phyloP scores from a whole-genome alignment of 805 yeast genomes.

The Schizosaccharomyces cryophilus region DNA sequence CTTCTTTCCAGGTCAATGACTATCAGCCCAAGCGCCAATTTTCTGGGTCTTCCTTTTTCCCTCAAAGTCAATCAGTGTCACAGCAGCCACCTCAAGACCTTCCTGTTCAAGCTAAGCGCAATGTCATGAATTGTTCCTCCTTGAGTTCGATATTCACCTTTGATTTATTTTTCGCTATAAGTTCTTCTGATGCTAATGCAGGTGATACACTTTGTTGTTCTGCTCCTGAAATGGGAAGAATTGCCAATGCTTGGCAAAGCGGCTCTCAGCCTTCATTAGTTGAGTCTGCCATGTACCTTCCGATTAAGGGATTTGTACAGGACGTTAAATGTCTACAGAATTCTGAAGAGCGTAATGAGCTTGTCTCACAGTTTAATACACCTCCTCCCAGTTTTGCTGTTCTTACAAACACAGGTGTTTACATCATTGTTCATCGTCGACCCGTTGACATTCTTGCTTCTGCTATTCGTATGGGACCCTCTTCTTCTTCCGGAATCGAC shows the following conservation, averaged over 20 bases:
- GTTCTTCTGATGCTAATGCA: constrained; percentile 14
- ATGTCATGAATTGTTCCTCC: constrained; percentile 27
- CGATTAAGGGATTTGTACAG: constrained; percentile 35
- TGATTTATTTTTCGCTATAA: constrained; percentile 56
- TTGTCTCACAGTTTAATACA: constrained; percentile 53
- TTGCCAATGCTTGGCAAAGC: constrained; percentile 11
- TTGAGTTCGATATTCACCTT: constrained; percentile 46
- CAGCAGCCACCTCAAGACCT: not conserved
- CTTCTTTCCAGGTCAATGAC: not conserved
- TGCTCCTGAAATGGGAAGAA: constrained; percentile 59
- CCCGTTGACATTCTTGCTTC: not conserved
- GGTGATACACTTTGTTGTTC: constrained; percentile 36
- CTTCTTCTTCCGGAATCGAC: not conserved
- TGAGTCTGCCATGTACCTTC: constrained; percentile 35
- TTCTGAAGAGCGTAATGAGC: constrained; percentile 22
- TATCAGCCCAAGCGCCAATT: not conserved
- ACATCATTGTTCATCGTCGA: constrained; percentile 15
- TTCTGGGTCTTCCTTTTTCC: not conserved
- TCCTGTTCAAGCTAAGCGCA: not conserved
- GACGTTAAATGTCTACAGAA: constrained; percentile 20
- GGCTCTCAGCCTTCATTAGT: constrained; percentile 8
- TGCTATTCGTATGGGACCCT: not conserved
- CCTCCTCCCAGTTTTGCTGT: constrained; percentile 49
- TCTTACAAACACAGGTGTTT: constrained; percentile 55
- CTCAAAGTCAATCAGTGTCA: not conserved